These are phyloP conservation scores for Cephalotrichum gorgonifer DNA, from an alignment of 2,329 filamentous ascomycete species.

Conservation along the genomic window DNA sequence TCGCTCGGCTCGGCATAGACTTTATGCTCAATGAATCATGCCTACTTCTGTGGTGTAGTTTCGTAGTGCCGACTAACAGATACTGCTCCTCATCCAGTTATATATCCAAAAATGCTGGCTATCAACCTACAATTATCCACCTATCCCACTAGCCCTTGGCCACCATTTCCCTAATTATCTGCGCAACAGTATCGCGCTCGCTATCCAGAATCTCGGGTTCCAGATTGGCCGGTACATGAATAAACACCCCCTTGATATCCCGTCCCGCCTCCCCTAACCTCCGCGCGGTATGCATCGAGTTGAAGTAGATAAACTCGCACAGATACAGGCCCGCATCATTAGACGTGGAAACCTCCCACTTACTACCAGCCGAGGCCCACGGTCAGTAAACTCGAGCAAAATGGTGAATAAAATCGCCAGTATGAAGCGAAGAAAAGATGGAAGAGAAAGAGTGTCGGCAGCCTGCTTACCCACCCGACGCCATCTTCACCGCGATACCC, in stretches of 20 bases:
- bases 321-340: background rate
- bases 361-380: background rate
- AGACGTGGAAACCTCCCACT: background rate
- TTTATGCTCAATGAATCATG: too few species aligned
- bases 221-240: background rate
- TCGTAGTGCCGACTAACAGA: too few species aligned
- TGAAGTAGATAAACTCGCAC: conserved; percentile 3
- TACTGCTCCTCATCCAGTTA: too few species aligned
- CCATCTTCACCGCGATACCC: background rate
- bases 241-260: background rate
- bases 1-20: too few species aligned
- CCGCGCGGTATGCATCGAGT: background rate
- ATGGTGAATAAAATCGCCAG: too few species aligned
- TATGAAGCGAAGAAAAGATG: too few species aligned
- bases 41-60: too few species aligned
- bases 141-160: background rate
- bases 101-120: background rate
- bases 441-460: too few species aligned
- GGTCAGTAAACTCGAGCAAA: background rate
- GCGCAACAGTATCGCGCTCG: background rate
- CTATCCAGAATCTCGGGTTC: background rate
- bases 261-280: background rate
- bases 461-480: background rate
- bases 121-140: too few species aligned
- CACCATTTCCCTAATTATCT: conserved; percentile 1